Evolutionary conservation across 2,329 filamentous ascomycete genomes (phyloP).

Genomic region (Colletotrichum sp.): DNA sequence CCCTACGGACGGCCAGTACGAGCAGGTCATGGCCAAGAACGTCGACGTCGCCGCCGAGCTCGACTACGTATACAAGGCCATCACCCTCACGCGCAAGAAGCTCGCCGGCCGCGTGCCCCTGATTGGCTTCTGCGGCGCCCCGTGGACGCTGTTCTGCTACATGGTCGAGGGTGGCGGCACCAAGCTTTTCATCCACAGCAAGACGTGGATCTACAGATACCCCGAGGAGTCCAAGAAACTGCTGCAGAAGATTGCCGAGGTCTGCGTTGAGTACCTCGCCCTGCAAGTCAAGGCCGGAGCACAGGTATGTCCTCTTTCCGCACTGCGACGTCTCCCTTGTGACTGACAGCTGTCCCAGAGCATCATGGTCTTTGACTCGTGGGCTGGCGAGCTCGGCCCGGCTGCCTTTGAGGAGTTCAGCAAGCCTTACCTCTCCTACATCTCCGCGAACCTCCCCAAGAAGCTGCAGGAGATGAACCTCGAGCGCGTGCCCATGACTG

Average conservation of each 20-base stretch:
- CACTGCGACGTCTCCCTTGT: background rate
- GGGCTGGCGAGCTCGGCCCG: slow-evolving; percentile 93
- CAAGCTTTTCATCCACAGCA: slow-evolving; percentile 91
- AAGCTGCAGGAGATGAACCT: slow-evolving; percentile 76
- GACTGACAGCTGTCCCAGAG: slow-evolving; percentile 47
- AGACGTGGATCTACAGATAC: slow-evolving; percentile 97
- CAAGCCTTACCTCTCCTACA: slow-evolving; percentile 84
- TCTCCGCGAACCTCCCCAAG: slow-evolving; percentile 79
- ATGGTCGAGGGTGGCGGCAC: slow-evolving; percentile 98
- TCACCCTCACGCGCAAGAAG: slow-evolving; percentile 89
- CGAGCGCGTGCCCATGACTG: slow-evolving; percentile 90
- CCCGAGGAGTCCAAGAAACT: slow-evolving; percentile 79
- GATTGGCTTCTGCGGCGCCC: slow-evolving; percentile 95
- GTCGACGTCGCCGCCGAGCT: slow-evolving; percentile 88
- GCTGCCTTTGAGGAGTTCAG: slow-evolving; percentile 83
- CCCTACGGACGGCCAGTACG: slow-evolving; percentile 85
- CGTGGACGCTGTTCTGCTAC: slow-evolving; percentile 97
- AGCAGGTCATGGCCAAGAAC: slow-evolving; percentile 73
- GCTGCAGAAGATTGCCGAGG: slow-evolving; percentile 88
- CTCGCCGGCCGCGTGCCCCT: slow-evolving; percentile 86
- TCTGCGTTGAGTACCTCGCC: slow-evolving; percentile 94
- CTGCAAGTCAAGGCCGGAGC: slow-evolving; percentile 92
- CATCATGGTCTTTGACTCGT: slow-evolving; percentile 96
- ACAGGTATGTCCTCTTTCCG: slow-evolving; percentile 61
- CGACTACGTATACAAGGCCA: slow-evolving; percentile 94